Percentiles rank a stretch among this genome's conserved stretches.
Evolutionary conservation across 768 basidiomycete genomes (phyloP).

Genomic region (Hortiboletus campestris): DNA sequence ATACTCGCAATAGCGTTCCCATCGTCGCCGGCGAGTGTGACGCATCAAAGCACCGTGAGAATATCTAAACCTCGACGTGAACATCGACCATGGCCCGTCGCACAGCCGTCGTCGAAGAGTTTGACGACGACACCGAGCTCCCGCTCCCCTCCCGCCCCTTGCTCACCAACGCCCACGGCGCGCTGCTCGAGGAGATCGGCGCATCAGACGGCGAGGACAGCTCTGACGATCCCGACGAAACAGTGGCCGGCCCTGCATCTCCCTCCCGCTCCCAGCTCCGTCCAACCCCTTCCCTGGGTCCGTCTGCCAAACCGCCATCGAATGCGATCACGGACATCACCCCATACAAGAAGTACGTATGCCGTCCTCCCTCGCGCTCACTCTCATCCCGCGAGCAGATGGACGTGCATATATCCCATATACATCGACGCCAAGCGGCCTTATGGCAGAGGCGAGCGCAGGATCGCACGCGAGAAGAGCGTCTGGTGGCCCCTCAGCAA

Average conservation of each 20-base stretch:
- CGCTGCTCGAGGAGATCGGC: slow-evolving; percentile 73
- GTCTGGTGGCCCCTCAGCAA: slow-evolving; percentile 96
- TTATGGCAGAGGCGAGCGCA: slow-evolving; percentile 77
- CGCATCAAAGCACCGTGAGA: slow-evolving; percentile 23
- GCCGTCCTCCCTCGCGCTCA: background rate
- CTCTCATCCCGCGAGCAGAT: slow-evolving; percentile 46
- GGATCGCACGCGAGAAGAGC: slow-evolving; percentile 74
- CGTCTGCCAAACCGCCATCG: slow-evolving; percentile 25
- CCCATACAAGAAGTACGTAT: slow-evolving; percentile 76
- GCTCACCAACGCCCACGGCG: slow-evolving; percentile 65
- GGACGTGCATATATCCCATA: slow-evolving; percentile 95
- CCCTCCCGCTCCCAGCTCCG: slow-evolving; percentile 37
- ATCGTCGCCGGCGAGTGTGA: background rate
- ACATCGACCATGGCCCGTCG: slow-evolving; percentile 61
- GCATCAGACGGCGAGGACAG: slow-evolving; percentile 51
- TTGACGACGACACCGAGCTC: slow-evolving; percentile 94
- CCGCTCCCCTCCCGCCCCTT: slow-evolving; percentile 70
- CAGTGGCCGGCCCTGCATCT: slow-evolving; percentile 55
- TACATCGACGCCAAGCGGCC: slow-evolving; percentile 95
- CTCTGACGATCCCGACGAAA: slow-evolving; percentile 29
- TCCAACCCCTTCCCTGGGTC: slow-evolving; percentile 12
- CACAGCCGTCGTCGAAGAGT: slow-evolving; percentile 69
- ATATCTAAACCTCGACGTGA: slow-evolving; percentile 3
- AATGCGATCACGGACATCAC: slow-evolving; percentile 67
- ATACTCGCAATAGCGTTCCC: slow-evolving; percentile 13